Conservation (phyloP, 2,329 filamentous ascomycete genomes). For the Emericellopsis atlantica region DNA sequence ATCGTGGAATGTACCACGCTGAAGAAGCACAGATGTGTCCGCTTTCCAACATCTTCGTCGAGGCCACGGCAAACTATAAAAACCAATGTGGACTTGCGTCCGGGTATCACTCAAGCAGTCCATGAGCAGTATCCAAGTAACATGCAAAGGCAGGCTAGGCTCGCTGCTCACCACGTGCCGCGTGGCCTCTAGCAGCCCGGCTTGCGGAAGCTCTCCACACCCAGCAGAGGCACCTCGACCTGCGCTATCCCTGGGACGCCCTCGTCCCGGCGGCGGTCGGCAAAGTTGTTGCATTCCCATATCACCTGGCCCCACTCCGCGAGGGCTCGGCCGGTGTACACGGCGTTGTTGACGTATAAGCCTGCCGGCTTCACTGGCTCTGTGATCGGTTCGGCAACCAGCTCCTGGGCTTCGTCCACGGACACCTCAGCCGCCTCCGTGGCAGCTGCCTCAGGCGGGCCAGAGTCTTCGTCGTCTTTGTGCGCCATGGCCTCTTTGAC, state of each 20-base stretch:
- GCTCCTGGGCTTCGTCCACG: neutral
- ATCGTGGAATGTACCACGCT: too few species aligned
- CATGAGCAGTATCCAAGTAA: neutral
- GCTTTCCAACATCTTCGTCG: too few species aligned
- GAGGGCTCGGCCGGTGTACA: constrained; percentile 59
- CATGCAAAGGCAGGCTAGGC: neutral
- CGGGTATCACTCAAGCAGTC: too few species aligned
- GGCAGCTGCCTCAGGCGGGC: neutral
- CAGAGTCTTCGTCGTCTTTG: neutral
- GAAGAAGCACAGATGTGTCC: too few species aligned
- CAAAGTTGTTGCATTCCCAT: constrained; percentile 69
- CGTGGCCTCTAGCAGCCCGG: constrained; percentile 12
- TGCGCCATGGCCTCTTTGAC: too few species aligned
- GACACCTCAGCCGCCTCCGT: neutral
- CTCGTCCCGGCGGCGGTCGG: constrained; percentile 62
- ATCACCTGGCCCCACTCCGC: constrained; percentile 70
- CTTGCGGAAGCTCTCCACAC: constrained; percentile 28
- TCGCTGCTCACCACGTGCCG: neutral
- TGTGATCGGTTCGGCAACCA: constrained; percentile 17
- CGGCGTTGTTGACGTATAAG: constrained; percentile 30
- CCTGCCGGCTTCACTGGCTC: constrained; percentile 32
- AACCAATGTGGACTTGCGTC: too few species aligned
- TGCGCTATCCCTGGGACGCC: constrained; percentile 53
- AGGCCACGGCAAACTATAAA: too few species aligned
- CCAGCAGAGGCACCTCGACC: constrained; percentile 43